Evolutionary conservation across 2,329 filamentous ascomycete species (phyloP).

Genomic region (Thermothelomyces thermophilus): DNA sequence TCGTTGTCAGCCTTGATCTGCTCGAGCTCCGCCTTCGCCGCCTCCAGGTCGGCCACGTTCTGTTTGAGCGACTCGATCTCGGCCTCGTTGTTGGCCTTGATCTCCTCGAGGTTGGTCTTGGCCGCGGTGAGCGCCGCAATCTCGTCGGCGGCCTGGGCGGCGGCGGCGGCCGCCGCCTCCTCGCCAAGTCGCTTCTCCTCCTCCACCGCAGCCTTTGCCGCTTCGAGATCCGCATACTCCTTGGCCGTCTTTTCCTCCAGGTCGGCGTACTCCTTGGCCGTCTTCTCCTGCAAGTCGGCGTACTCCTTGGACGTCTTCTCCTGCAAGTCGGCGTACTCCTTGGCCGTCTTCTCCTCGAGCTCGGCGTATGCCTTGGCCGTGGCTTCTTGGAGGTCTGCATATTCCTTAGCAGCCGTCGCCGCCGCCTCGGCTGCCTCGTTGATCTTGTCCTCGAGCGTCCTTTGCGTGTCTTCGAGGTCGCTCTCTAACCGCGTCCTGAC

Average conservation of each 20-base stretch:
- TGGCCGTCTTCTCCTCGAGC: slow-evolving; percentile 13
- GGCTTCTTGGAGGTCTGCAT: slow-evolving; percentile 10
- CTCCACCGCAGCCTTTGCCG: slow-evolving; percentile 21
- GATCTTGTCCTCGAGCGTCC: slow-evolving; percentile 19
- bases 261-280: slow-evolving; percentile 13
- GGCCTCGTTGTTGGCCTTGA: slow-evolving; percentile 23
- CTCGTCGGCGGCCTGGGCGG: slow-evolving; percentile 18
- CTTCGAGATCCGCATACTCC: slow-evolving; percentile 19
- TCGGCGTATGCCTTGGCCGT: slow-evolving; percentile 13
- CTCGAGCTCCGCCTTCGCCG: slow-evolving; percentile 17
- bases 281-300: slow-evolving; percentile 6
- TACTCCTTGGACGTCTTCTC: slow-evolving; percentile 15
- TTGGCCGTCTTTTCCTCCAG: slow-evolving; percentile 14
- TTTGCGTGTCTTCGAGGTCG: slow-evolving; percentile 21
- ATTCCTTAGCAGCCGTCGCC: slow-evolving; percentile 15
- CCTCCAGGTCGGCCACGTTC: slow-evolving; percentile 18
- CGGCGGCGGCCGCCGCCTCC: slow-evolving; percentile 22
- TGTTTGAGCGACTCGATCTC: slow-evolving; percentile 21
- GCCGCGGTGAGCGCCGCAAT: slow-evolving; percentile 17
- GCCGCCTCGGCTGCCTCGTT: slow-evolving; percentile 18
- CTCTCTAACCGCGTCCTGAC: slow-evolving; percentile 19
- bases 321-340: slow-evolving; percentile 17
- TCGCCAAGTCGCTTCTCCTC: slow-evolving; percentile 21
- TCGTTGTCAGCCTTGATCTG: slow-evolving; percentile 19
- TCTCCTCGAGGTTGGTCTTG: slow-evolving; percentile 22